Evolutionary conservation across 2,329 filamentous ascomycete genomes (phyloP).

Genomic region (Fusarium vanettenii): DNA sequence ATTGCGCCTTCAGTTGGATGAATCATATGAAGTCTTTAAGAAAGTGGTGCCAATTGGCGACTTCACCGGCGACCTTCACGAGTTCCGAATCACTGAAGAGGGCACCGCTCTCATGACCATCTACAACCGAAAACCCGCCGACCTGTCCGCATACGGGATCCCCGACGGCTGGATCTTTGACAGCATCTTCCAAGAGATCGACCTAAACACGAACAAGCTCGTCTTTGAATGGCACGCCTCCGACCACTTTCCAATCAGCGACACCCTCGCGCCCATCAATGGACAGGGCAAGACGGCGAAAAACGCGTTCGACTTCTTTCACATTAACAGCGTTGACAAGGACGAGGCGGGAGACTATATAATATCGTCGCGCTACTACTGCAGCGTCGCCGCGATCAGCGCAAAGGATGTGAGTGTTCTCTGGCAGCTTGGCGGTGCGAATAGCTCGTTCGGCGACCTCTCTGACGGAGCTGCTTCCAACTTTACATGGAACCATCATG

Average conservation of each 20-base stretch:
- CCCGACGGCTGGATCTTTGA: slow-evolving; percentile 46
- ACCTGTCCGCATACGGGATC: slow-evolving; percentile 41
- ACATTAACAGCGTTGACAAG: slow-evolving; percentile 68
- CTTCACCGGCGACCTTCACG: slow-evolving; percentile 48
- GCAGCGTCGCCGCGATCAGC: slow-evolving; percentile 60
- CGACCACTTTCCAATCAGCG: slow-evolving; percentile 43
- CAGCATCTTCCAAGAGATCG: slow-evolving; percentile 57
- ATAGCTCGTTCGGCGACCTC: slow-evolving; percentile 52
- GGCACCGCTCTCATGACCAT: slow-evolving; percentile 55
- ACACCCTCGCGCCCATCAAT: slow-evolving; percentile 27
- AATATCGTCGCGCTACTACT: slow-evolving; percentile 63
- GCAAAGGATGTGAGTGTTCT: slow-evolving; percentile 58
- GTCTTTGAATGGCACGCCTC: slow-evolving; percentile 59
- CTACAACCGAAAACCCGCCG: slow-evolving; percentile 46
- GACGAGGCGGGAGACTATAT: slow-evolving; percentile 62
- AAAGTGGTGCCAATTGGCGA: slow-evolving; percentile 39
- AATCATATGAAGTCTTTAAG: slow-evolving; percentile 45
- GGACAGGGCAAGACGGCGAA: slow-evolving; percentile 39
- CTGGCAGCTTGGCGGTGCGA: slow-evolving; percentile 64
- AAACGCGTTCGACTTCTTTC: slow-evolving; percentile 65
- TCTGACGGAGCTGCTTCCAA: slow-evolving; percentile 49
- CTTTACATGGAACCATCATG: slow-evolving; percentile 65
- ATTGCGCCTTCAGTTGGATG: slow-evolving; percentile 39
- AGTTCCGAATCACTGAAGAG: slow-evolving; percentile 54
- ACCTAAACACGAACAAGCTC: slow-evolving; percentile 60